A percentile compares a stretch with the other conserved stretches of the same genome.
phyloP scores from a whole-genome alignment of 1,139 yeast species.

The Taphrina deformans region DNA sequence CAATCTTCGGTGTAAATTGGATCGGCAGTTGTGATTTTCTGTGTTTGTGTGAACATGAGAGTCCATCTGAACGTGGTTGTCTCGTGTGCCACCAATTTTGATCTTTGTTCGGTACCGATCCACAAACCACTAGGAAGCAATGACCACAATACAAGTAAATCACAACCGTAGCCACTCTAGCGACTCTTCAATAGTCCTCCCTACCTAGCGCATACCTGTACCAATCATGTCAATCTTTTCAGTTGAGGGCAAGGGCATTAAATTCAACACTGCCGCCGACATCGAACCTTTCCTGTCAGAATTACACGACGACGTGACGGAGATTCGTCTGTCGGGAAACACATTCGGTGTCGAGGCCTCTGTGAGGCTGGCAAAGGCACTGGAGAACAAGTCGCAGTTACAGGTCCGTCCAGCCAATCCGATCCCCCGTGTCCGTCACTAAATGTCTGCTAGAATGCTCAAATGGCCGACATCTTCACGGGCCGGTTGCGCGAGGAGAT shows the following conservation, averaged over 20 bases:
- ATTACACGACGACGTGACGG: conserved; percentile 54
- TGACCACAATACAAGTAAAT: too few relatives aligned
- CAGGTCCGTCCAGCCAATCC: conserved; percentile 48
- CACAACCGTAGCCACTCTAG: neutral
- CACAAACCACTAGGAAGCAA: neutral
- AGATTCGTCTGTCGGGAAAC: conserved; percentile 84
- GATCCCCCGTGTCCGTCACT: neutral
- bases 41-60: too few relatives aligned
- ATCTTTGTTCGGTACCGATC: neutral
- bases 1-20: too few relatives aligned
- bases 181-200: neutral
- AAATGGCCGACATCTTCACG: conserved; percentile 89
- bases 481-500: conserved; percentile 94
- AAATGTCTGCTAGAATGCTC: conserved; percentile 53
- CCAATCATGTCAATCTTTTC: conserved; percentile 47
- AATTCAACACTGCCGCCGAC: conserved; percentile 71
- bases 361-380: conserved; percentile 64
- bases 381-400: conserved; percentile 46
- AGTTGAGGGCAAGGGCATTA: conserved; percentile 73
- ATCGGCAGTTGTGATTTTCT: too few relatives aligned
- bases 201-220: neutral
- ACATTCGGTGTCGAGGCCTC: conserved; percentile 93
- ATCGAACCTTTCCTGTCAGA: conserved; percentile 65
- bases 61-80: neutral
- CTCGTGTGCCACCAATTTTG: conserved; percentile 2